Base-by-base conservation (phyloP, 495 filamentous ascomycete genomes). In the Tetracladium setigerum region DNA sequence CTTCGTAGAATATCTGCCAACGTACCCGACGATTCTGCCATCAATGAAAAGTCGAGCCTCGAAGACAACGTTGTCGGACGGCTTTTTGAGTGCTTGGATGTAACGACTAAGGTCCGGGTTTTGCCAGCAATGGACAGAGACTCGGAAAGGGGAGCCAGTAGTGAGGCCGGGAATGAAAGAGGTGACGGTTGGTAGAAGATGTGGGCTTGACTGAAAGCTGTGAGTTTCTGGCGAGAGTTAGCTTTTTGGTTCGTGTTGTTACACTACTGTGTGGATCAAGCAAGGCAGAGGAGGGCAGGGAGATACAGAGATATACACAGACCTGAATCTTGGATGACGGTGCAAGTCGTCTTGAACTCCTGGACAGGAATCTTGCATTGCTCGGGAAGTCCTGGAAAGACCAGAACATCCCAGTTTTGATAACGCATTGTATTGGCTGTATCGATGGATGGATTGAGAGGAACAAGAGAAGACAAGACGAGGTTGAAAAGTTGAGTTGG, bases 321-420 rank as follows among this genome's bases (percentile, higher is more conserved):
- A 77, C 80, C 74, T 44, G 70, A 60, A 58, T 90, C 86, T 32
- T 78, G 78, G 32, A 82, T 76, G 14, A 84, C 84, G 63, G 82
- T 85, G 63, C 87, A 95, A 54, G 79, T 74, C 13, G 87, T 89
- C 58, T 82, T 84, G 76, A 92, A 95, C 61, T 95, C 89, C 60
- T 90, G 87, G 36, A 91, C 62, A 8, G 88, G 88, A 14, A 84
- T 72, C 50, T 76, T 77, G 44, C 67, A 73, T 27, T 64, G 64
- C 36, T 70, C 66, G n/a, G n/a, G n/a, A n/a, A n/a, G n/a, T n/a
- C n/a, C n/a, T 1, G 87, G 83, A 62, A 94, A 92, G 46, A 95
- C 69, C 41, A 94, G 79, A 42, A 91, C 74, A 59, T 94, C 89
- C 89, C 88, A 92, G 55, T 83, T 81, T 47, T 84, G 74, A 70